These are phyloP conservation scores for Massariosphaeria phaeospora DNA, from an alignment of 495 filamentous ascomycete species.

Conservation along the genomic window DNA sequence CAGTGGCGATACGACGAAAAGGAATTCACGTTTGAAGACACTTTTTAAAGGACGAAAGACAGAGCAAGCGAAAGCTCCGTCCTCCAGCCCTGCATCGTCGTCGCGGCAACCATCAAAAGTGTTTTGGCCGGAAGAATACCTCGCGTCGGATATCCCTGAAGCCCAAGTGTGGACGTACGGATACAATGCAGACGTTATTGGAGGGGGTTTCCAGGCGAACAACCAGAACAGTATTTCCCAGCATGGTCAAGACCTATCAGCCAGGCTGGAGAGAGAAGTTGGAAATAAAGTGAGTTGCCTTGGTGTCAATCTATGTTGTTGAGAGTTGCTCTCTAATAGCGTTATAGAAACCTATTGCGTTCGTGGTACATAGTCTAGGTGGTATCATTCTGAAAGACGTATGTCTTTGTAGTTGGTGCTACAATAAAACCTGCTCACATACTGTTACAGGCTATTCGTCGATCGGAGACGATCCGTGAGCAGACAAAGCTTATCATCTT, in stretches of 20 bases:
- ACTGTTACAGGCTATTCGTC: constrained; percentile 6
- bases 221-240: constrained; percentile 41
- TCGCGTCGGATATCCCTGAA: constrained; percentile 39
- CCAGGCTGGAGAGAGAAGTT: constrained; percentile 34
- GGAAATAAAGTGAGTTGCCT: constrained; percentile 31
- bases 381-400: constrained; percentile 45
- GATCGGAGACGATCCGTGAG: constrained; percentile 34
- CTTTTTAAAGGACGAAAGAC: constrained; percentile 1
- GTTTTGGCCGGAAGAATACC: constrained; percentile 42
- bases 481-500: constrained; percentile 42
- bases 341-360: constrained; percentile 36
- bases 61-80: not conserved
- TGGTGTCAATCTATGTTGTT: constrained; percentile 11
- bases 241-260: constrained; percentile 37
- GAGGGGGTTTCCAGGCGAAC: constrained; percentile 35
- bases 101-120: constrained; percentile 15
- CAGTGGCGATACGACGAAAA: constrained; percentile 5
- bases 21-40: not conserved
- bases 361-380: constrained; percentile 44
- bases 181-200: constrained; percentile 44
- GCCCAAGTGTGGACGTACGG: constrained; percentile 45
- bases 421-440: constrained; percentile 3
- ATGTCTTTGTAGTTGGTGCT: constrained; percentile 1
- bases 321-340: constrained; percentile 6
- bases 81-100: too few relatives aligned